Evolutionary conservation across 2,329 filamentous ascomycete species (phyloP).

Genomic region (Lecanoromycetidae sp.): DNA sequence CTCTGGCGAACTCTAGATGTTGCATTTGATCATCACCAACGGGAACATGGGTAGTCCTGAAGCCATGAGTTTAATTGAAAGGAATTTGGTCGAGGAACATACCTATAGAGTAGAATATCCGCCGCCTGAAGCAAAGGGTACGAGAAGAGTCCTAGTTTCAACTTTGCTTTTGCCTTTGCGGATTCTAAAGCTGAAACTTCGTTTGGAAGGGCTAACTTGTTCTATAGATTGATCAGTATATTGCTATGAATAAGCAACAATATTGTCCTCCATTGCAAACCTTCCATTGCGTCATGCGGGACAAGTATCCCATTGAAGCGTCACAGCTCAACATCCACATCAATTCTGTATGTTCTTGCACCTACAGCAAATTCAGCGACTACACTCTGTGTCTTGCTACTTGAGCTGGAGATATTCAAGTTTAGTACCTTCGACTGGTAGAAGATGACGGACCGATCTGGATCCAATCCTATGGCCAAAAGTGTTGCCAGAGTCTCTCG

Average conservation of each 20-base stretch:
- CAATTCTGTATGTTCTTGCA: conserved; percentile 70
- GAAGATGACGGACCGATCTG: conserved; percentile 66
- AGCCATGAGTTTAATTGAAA: conserved; percentile 8
- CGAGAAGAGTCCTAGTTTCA: conserved; percentile 85
- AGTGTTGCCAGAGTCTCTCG: conserved; percentile 67
- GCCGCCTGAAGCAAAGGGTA: conserved; percentile 94
- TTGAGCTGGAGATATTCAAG: background rate
- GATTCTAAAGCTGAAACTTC: conserved; percentile 47
- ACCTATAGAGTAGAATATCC: conserved; percentile 79
- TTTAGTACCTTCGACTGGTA: conserved; percentile 63
- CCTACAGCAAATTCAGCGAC: conserved; percentile 32
- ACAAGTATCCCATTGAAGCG: conserved; percentile 84
- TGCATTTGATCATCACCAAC: conserved; percentile 93
- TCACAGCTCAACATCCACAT: conserved; percentile 96
- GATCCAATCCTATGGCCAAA: conserved; percentile 72
- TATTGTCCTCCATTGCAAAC: conserved; percentile 32
- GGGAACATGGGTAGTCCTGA: conserved; percentile 78
- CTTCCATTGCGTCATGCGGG: conserved; percentile 99
- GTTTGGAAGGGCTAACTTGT: conserved; percentile 56
- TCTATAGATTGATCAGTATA: conserved; percentile 36
- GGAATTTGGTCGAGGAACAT: conserved; percentile 14
- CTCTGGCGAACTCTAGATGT: conserved; percentile 83
- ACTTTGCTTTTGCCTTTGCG: conserved; percentile 43
- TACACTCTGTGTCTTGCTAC: conserved; percentile 6
- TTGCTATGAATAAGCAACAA: background rate